phyloP scores from a whole-genome alignment of 2,329 filamentous ascomycete species.

The Colletotrichum tamarilloi region DNA sequence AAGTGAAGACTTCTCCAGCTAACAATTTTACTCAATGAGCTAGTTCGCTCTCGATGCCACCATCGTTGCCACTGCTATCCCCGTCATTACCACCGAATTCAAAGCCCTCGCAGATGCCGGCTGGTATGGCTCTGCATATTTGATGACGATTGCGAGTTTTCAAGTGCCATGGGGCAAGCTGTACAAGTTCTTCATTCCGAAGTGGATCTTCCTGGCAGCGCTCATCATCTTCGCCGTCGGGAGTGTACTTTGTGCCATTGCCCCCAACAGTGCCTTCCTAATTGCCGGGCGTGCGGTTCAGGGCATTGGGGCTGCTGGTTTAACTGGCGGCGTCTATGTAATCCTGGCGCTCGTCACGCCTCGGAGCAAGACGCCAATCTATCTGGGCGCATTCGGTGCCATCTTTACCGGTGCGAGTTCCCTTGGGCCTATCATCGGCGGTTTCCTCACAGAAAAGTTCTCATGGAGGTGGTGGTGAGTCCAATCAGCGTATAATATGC shows the following conservation, averaged over 20 bases:
- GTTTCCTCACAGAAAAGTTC: constrained; percentile 58
- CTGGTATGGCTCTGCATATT: constrained; percentile 11
- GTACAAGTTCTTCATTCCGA: constrained; percentile 65
- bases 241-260: constrained; percentile 55
- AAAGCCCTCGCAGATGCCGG: constrained; percentile 26
- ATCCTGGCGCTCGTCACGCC: constrained; percentile 67
- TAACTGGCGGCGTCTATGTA: constrained; percentile 62
- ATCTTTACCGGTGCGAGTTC: constrained; percentile 59
- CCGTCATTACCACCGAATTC: constrained; percentile 33
- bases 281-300: constrained; percentile 54
- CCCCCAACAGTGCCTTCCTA: constrained; percentile 49
- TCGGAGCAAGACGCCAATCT: constrained; percentile 55
- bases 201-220: constrained; percentile 45
- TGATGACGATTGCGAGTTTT: constrained; percentile 34
- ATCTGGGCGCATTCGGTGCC: constrained; percentile 48
- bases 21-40: too few relatives aligned
- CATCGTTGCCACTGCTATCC: constrained; percentile 30
- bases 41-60: constrained; percentile 39
- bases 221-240: constrained; percentile 57
- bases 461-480: constrained; percentile 57
- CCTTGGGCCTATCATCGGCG: constrained; percentile 41
- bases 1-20: not conserved
- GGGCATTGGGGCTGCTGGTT: constrained; percentile 46
- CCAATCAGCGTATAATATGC: not conserved
- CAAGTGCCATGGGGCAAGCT: constrained; percentile 65